phyloP scores from a whole-genome alignment of 202 grass and related monocot species.

The Brachypodium distachyon region DNA sequence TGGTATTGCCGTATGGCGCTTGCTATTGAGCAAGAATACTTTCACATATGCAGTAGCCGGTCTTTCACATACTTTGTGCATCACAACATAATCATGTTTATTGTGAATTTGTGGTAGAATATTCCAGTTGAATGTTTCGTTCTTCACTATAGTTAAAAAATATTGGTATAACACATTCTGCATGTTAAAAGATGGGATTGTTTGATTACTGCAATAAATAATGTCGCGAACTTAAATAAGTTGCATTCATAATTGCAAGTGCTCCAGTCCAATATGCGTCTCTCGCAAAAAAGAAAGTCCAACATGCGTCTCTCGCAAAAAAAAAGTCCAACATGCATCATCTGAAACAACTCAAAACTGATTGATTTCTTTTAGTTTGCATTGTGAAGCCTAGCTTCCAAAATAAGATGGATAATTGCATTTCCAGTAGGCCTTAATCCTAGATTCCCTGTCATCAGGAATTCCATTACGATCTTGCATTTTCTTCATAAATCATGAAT shows the following conservation, averaged over 20 bases:
- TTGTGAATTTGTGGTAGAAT: background rate
- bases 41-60: background rate
- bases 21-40: background rate
- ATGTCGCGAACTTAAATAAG: background rate
- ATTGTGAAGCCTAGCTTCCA: background rate
- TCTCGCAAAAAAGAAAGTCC: background rate
- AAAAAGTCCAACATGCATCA: no score
- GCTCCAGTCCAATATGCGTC: background rate
- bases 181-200: background rate
- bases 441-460: background rate
- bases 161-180: background rate
- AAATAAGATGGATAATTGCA: background rate
- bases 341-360: constrained; percentile 1
- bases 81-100: background rate
- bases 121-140: background rate
- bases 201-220: background rate
- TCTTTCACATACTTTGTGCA: background rate
- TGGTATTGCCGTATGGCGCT: background rate
- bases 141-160: background rate
- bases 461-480: background rate
- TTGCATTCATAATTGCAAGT: background rate
- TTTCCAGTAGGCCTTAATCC: background rate
- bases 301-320: background rate
- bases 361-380: background rate
- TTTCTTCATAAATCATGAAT: background rate